These are phyloP conservation scores for Cymodocea nodosa DNA, from an alignment of 116 monocot species.

Conservation along the genomic window DNA sequence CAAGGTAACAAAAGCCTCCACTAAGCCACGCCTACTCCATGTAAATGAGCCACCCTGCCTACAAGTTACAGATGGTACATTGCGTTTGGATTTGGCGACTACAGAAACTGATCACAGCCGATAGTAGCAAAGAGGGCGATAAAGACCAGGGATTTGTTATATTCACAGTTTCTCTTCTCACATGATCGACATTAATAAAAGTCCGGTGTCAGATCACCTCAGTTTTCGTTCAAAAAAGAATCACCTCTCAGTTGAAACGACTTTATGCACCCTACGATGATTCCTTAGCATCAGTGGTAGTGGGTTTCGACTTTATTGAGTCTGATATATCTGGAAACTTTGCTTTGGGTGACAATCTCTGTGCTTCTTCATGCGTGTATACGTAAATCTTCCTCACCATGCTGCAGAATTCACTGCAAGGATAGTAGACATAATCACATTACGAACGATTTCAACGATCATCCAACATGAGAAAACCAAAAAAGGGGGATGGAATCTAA, in stretches of 20 bases:
- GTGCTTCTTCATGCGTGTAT: slow-evolving; percentile 38
- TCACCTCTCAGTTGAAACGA: not conserved
- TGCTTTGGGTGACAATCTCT: slow-evolving; percentile 28
- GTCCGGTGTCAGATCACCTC: not conserved
- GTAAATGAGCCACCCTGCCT: not conserved
- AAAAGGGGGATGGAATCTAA: not conserved
- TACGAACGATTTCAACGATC: not conserved
- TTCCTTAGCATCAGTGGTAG: not conserved
- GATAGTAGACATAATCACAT: not conserved
- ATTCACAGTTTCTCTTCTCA: not conserved
- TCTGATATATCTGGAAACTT: slow-evolving; percentile 20
- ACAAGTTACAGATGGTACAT: too few relatives aligned
- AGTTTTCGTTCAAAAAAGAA: not conserved
- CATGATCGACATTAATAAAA: not conserved
- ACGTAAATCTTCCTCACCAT: slow-evolving; percentile 44
- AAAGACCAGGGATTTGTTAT: not conserved
- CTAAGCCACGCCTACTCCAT: not conserved
- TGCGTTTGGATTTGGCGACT: not conserved
- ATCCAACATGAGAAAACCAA: not conserved
- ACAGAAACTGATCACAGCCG: not conserved
- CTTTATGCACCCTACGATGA: too few relatives aligned
- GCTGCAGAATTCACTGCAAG: slow-evolving; percentile 47
- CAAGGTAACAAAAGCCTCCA: too few relatives aligned
- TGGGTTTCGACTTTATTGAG: not conserved
- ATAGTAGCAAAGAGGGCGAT: not conserved